Evolutionary conservation across 2,329 filamentous ascomycete genomes (phyloP).

Genomic region (Trematosphaeria pertusa): DNA sequence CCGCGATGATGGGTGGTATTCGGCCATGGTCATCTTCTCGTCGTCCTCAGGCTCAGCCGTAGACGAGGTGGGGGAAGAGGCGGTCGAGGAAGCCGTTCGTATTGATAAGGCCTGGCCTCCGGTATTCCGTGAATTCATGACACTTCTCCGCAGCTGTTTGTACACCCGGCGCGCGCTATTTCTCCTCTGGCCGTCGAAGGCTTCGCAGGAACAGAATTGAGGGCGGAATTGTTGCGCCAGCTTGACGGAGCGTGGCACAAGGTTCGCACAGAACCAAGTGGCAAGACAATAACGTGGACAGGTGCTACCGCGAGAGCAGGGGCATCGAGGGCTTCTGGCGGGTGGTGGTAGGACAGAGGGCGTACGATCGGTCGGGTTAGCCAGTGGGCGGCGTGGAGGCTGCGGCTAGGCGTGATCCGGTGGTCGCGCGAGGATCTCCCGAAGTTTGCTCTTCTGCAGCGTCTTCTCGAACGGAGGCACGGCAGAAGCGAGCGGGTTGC

Average conservation of each 20-base stretch:
- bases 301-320: constrained; percentile 26
- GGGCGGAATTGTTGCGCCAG: constrained; percentile 46
- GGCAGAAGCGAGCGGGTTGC: constrained; percentile 15
- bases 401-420: constrained; percentile 12
- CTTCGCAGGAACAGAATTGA: constrained; percentile 43
- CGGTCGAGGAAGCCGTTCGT: constrained; percentile 40
- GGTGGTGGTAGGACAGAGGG: constrained; percentile 11
- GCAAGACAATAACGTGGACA: constrained; percentile 28
- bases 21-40: constrained; percentile 58
- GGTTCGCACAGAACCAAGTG: constrained; percentile 44
- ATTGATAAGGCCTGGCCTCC: constrained; percentile 37
- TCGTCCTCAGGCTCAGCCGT: constrained; percentile 49
- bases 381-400: constrained; percentile 4
- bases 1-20: constrained; percentile 49
- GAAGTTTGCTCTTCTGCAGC: constrained; percentile 30
- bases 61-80: constrained; percentile 43
- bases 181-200: constrained; percentile 40
- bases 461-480: constrained; percentile 44
- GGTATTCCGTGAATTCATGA: constrained; percentile 45
- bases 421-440: constrained; percentile 15
- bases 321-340: constrained; percentile 38
- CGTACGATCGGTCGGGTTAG: too few species aligned
- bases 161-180: constrained; percentile 43
- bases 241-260: constrained; percentile 42
- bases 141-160: constrained; percentile 47